Evolutionary conservation across 495 filamentous ascomycete species (phyloP).

Genomic region (Choiromyces venosus): DNA sequence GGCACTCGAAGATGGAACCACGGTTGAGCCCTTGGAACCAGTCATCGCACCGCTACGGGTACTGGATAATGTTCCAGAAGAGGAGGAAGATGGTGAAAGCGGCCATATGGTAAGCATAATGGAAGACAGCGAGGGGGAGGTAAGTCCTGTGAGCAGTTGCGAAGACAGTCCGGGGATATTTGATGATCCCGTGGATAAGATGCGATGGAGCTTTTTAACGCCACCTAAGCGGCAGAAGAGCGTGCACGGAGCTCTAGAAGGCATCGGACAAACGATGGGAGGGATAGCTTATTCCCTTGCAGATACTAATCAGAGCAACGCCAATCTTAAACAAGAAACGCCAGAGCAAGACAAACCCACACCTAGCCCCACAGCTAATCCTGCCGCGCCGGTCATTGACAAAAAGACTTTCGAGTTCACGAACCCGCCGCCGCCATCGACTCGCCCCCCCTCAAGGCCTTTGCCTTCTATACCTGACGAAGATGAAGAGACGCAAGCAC

Average conservation of each 20-base stretch:
- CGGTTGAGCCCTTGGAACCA: not conserved
- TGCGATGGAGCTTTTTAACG: constrained; percentile 23
- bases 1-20: constrained; percentile 1
- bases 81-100: not conserved
- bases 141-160: constrained; percentile 6
- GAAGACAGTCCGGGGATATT: constrained; percentile 4
- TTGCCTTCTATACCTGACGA: not conserved
- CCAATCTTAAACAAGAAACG: not conserved
- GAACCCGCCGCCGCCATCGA: not conserved
- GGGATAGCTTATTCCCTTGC: not conserved
- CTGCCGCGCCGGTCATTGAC: not conserved
- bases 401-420: not conserved
- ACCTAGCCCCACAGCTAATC: not conserved
- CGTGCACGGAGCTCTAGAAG: not conserved
- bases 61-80: constrained; percentile 17
- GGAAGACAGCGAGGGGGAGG: not conserved
- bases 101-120: not conserved
- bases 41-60: not conserved
- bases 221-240: not conserved
- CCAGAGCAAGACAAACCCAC: not conserved
- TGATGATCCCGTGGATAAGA: constrained; percentile 16
- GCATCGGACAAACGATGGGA: not conserved
- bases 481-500: not conserved
- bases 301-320: not conserved
- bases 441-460: not conserved